Evolutionary conservation across 768 basidiomycete species (phyloP).

Genomic region (Russula dissimulans): DNA sequence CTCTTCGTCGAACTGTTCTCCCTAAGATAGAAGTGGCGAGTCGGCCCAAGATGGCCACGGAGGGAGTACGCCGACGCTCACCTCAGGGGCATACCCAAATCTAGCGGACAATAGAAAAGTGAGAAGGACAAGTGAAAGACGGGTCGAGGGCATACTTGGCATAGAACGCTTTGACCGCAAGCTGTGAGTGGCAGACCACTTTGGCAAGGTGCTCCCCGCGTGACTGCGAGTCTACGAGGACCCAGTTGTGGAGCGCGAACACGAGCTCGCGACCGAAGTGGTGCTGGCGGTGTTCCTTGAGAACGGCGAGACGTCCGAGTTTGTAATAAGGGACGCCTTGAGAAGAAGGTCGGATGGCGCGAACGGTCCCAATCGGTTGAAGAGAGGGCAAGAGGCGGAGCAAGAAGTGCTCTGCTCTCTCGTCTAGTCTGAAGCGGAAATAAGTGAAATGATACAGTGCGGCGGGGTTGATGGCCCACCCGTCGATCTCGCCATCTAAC

Average conservation of each 20-base stretch:
- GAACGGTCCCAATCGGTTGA: conserved; percentile 63
- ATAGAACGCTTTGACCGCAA: conserved; percentile 66
- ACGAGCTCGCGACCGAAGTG: conserved; percentile 63
- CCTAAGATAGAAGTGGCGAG: conserved; percentile 32
- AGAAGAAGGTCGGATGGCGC: conserved; percentile 27
- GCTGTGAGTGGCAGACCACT: conserved; percentile 61
- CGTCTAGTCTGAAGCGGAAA: conserved; percentile 42
- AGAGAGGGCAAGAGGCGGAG: conserved; percentile 55
- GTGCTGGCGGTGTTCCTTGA: conserved; percentile 53
- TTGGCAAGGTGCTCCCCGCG: conserved; percentile 27
- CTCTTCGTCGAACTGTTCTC: conserved; percentile 69
- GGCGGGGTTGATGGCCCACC: conserved; percentile 31
- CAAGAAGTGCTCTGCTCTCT: conserved; percentile 58
- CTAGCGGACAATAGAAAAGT: conserved; percentile 33
- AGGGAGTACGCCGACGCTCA: conserved; percentile 27
- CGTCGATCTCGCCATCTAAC: conserved; percentile 66
- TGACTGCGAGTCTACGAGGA: conserved; percentile 30
- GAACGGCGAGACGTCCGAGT: conserved; percentile 61
- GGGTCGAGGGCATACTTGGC: conserved; percentile 46
- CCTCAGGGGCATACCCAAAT: conserved; percentile 61
- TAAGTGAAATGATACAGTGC: background rate
- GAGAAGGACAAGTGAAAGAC: conserved; percentile 14
- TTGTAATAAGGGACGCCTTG: conserved; percentile 47
- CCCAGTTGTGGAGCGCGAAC: conserved; percentile 50
- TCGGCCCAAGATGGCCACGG: conserved; percentile 9